These are phyloP conservation scores for Monilinia laxa DNA, from an alignment of 2,329 filamentous ascomycete genomes.

Conservation along the genomic window DNA sequence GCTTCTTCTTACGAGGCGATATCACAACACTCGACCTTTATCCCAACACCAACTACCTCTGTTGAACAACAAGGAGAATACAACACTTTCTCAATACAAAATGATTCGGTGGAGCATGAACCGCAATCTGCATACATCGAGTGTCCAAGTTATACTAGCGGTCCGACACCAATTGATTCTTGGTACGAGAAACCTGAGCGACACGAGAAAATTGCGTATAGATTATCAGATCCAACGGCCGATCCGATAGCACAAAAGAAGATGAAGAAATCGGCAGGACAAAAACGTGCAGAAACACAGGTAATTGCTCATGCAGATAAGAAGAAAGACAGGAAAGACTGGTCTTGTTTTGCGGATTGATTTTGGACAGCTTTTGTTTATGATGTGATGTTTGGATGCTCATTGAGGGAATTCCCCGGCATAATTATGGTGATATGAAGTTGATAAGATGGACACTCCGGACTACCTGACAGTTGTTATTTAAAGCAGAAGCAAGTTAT, in stretches of 20 bases:
- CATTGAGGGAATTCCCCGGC: neutral
- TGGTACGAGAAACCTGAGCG: conserved; percentile 5
- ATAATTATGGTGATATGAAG: neutral
- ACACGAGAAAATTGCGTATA: conserved; percentile 9
- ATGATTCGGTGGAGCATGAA: neutral
- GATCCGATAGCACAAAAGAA: neutral
- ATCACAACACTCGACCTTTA: neutral
- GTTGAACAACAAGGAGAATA: neutral
- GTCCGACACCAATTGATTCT: neutral
- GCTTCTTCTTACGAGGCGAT: neutral
- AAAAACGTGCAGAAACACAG: neutral
- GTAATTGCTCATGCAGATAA: neutral
- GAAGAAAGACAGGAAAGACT: neutral
- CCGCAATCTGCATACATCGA: neutral
- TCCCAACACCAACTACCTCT: neutral
- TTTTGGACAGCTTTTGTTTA: neutral
- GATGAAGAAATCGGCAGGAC: neutral
- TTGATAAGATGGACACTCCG: neutral
- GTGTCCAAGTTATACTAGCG: neutral
- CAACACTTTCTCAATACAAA: neutral
- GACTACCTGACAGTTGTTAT: conserved; percentile 3
- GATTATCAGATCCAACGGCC: neutral
- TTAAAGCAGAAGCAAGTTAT: neutral
- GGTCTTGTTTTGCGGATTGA: neutral
- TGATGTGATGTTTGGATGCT: neutral